Conservation (phyloP, 495 filamentous ascomycete genomes). For the Hamigera avellanea region DNA sequence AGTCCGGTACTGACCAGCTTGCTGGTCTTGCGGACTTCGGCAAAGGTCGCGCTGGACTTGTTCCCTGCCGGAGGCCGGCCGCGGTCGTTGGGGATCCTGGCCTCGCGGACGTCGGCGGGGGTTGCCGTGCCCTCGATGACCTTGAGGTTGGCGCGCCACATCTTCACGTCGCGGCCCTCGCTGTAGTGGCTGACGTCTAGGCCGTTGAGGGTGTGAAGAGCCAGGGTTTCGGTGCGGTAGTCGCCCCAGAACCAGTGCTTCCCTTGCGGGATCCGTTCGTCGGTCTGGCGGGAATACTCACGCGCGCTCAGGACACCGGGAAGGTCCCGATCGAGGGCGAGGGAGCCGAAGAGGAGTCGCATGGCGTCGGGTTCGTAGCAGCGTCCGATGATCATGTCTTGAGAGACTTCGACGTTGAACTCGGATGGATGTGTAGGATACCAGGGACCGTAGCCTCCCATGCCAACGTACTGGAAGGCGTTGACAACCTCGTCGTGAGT, state of each 20-base stretch:
- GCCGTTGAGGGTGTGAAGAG: slow-evolving; percentile 41
- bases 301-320: slow-evolving; percentile 28
- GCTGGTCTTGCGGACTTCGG: slow-evolving; percentile 22
- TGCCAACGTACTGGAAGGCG: slow-evolving; percentile 27
- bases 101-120: slow-evolving; percentile 11
- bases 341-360: slow-evolving; percentile 26
- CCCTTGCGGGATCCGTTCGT: slow-evolving; percentile 31
- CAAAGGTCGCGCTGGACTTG: slow-evolving; percentile 14
- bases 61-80: slow-evolving; percentile 12
- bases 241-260: slow-evolving; percentile 48
- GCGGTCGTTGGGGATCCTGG: slow-evolving; percentile 11
- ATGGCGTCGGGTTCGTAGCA: slow-evolving; percentile 41
- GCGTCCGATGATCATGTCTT: slow-evolving; percentile 40
- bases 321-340: slow-evolving; percentile 20
- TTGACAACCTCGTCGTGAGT: slow-evolving; percentile 17
- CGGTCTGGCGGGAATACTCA: slow-evolving; percentile 27
- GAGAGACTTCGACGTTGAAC: slow-evolving; percentile 30
- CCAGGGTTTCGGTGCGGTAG: slow-evolving; percentile 40
- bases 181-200: slow-evolving; percentile 32
- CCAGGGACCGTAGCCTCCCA: slow-evolving; percentile 35
- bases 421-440: slow-evolving; percentile 30
- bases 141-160: slow-evolving; percentile 33
- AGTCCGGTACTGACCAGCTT: slow-evolving; percentile 22
- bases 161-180: slow-evolving; percentile 25
- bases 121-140: slow-evolving; percentile 27